Percentiles rank a stretch among this genome's conserved stretches.
Evolutionary conservation across 2,329 filamentous ascomycete genomes (phyloP).

Genomic region (Dactylellina haptotyla): DNA sequence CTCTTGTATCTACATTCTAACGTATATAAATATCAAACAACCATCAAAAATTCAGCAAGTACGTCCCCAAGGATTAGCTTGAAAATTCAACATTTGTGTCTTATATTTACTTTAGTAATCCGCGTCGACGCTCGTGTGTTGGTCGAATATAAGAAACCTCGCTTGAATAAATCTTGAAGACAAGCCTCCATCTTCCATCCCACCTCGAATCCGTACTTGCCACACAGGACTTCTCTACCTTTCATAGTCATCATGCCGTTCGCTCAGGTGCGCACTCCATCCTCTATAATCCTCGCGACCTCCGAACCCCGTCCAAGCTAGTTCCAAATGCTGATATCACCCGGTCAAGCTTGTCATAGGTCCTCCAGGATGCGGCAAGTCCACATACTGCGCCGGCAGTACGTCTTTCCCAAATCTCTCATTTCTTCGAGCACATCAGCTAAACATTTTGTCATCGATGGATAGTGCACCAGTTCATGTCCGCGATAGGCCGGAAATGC

Average conservation of each 20-base stretch:
- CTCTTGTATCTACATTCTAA: no score
- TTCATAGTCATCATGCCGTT: conserved; percentile 55
- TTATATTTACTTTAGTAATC: no score
- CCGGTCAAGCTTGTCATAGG: conserved; percentile 85
- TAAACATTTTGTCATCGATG: background rate
- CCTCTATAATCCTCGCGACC: background rate
- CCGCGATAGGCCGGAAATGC: conserved; percentile 92
- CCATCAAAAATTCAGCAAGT: no score
- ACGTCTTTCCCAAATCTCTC: conserved; percentile 59
- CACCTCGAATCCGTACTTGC: background rate
- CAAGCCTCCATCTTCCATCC: background rate
- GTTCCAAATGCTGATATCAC: conserved; percentile 36
- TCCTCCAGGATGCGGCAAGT: conserved; percentile 95
- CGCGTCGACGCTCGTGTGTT: no score
- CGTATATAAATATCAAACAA: no score
- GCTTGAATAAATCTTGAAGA: conserved; percentile 13
- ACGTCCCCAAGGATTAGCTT: no score
- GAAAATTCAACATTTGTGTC: no score
- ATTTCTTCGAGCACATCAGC: background rate
- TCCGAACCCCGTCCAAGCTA: background rate
- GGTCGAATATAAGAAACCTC: conserved; percentile 32
- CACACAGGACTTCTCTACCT: background rate
- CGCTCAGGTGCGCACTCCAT: conserved; percentile 54
- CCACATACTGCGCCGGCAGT: conserved; percentile 97
- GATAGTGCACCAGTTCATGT: conserved; percentile 93